phyloP scores from a whole-genome alignment of 306 rosid genomes.

The Ormosia semicastrata region DNA sequence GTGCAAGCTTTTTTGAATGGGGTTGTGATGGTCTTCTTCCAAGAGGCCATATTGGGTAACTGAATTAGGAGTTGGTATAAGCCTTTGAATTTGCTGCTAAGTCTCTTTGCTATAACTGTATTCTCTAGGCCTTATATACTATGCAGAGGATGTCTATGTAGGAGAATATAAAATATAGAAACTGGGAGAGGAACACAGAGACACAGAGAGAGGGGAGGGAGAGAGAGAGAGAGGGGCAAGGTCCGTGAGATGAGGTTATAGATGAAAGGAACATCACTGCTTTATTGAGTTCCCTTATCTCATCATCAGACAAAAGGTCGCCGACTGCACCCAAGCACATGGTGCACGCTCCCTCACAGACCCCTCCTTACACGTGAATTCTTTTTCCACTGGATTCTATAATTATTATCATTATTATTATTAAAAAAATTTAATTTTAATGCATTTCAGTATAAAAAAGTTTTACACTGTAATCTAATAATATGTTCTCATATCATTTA shows the following conservation, averaged over 20 bases:
- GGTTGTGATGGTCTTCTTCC: constrained; percentile 90
- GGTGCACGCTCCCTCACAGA: constrained; percentile 65
- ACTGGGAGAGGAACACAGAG: neutral
- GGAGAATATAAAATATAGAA: constrained; percentile 11
- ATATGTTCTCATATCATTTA: too few relatives aligned
- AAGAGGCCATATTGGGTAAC: constrained; percentile 59
- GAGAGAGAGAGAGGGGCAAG: constrained; percentile 54
- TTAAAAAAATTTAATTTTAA: too few relatives aligned
- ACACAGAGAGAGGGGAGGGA: neutral
- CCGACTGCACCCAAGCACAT: constrained; percentile 74
- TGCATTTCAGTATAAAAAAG: too few relatives aligned
- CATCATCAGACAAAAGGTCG: constrained; percentile 44
- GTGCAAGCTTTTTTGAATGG: constrained; percentile 92
- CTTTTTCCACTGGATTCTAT: constrained; percentile 30
- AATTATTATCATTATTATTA: neutral
- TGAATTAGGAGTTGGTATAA: neutral
- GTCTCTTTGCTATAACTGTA: neutral
- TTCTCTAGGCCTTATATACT: constrained; percentile 14
- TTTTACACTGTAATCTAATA: too few relatives aligned
- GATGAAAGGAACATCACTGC: constrained; percentile 53
- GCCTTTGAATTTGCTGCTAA: constrained; percentile 12
- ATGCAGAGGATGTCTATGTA: neutral
- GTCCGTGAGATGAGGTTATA: constrained; percentile 88
- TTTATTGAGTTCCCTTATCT: constrained; percentile 40
- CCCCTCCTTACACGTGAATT: constrained; percentile 47